Evolutionary conservation across 2,329 filamentous ascomycete species (phyloP), one percentile per base, ranked within the genome.

Genomic region (Coniosporium tulheliwenetii): DNA sequence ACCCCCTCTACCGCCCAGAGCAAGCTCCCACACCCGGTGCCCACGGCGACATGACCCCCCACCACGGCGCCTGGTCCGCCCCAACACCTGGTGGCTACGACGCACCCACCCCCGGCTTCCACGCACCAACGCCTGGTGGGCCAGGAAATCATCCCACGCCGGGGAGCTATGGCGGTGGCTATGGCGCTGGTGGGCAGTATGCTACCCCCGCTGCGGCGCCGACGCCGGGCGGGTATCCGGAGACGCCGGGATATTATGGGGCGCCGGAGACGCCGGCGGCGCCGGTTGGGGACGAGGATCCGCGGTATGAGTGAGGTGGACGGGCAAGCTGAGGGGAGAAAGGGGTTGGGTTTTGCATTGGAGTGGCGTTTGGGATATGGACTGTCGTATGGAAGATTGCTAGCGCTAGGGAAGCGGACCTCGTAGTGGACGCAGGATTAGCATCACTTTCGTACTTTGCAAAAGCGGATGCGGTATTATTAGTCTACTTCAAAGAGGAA

Each of bases 1-100:
- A 46, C 45, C 5, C 44, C 46, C 32, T 44, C 45, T 83, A 81
- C 52, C 74, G 70, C 41, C 69, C 72, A 42, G 19, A 3, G 39
- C 44, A 16, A 54, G 52, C 14, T 48, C 52, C 0, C 85, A 82
- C 49, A 83, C 89, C 50, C 80, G 19, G 19, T 79, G 3, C 80
- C 79, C 12, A 63, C 57, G 13, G 13, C 10, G 19, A n/a, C 12
- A 12, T n/a, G 5, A 59, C 59, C 8, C 56, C 57, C 32, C 60
- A 54, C 39, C 62, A 61, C 52, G 58, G 59, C 38, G 60, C 57
- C 13, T 50, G 38, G 8, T 48, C 48, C 29, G 63, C 63, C 10
- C 62, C 62, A 1, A 65, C 61, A 1, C 63, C 62, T 15, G 60
- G 61, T 5, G 46, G 48, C 9, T 59, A 52, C 13, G 54, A 57